Evolutionary conservation across 2,329 filamentous ascomycete species (phyloP), one percentile per base, ranked within the genome.

Genomic region (Aspergillus sp.): DNA sequence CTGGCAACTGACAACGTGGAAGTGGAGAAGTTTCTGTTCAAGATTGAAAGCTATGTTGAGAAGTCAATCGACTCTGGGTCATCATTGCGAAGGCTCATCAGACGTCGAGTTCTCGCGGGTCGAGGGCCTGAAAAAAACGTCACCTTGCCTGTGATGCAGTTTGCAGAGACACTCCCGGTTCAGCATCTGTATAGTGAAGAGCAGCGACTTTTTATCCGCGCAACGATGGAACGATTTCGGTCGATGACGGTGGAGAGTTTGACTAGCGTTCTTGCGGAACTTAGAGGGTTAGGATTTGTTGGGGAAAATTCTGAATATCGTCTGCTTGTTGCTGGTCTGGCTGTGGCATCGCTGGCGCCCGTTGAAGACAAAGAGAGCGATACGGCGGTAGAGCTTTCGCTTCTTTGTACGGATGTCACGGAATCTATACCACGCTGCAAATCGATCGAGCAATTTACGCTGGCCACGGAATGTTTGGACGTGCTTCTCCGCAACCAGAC

Each of bases 401-500:
- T 58, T 4, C 48, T 68, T n/a, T 67, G 63, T 48, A 66, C 61
- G 0, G 59, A 53, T 7, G 51, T 67, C 6, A 56, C 63, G 8
- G 51, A 62, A 10, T 54, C 58, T n/a, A 42, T 71, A 11, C 40
- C 49, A 6, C 46, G 46, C 27, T 62, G 58, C 45, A 56, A 50
- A 9, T 61, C 59, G 5, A 63, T 65, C 42, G 69, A 67, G 50
- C 61, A 62, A 30, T 70, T 71, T 44, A 66, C 56, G 38, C 57
- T 72, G 19, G 61, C 63, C 13, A 56, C 64, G 6, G 70, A 72
- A 42, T 65, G 62, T 38, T 45, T 71, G 26, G 66, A 65, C 37
- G 51, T 65, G 8, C 52, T 71, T 26, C 61, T 73, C 12, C 67
- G 68, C 34, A 57, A 50, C 7, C 68, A 72, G 42, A 61, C 69